Percentiles rank a stretch among this genome's conserved stretches.
These are phyloP conservation scores for Halteria grandinella DNA, from an alignment of 73 alveolate genomes.

Conservation along the genomic window DNA sequence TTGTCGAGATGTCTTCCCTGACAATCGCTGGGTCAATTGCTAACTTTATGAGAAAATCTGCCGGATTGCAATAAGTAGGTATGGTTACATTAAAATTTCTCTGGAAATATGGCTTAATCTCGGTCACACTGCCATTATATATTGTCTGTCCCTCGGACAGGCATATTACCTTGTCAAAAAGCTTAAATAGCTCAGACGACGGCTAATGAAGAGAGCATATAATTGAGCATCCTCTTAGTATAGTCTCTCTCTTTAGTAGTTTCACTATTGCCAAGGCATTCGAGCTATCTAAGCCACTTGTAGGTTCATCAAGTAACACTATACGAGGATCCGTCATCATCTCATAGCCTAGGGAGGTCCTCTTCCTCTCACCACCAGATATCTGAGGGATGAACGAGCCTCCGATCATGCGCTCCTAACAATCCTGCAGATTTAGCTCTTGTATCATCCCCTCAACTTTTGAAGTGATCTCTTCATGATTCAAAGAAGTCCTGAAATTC, in stretches of 20 bases:
- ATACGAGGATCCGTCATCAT: constrained; percentile 56
- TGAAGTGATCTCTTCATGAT: constrained; percentile 2
- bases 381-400: constrained; percentile 51
- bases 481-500: constrained; percentile 29
- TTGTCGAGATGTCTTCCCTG: no score
- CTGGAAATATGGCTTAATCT: neutral
- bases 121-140: constrained; percentile 39
- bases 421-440: constrained; percentile 57
- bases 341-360: constrained; percentile 71
- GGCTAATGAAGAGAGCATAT: constrained; percentile 72
- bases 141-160: constrained; percentile 51
- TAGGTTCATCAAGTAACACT: constrained; percentile 77
- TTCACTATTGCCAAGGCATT: constrained; percentile 60
- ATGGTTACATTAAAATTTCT: constrained; percentile 27
- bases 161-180: constrained; percentile 56
- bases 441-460: constrained; percentile 58
- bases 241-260: constrained; percentile 35
- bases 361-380: constrained; percentile 74
- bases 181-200: constrained; percentile 43
- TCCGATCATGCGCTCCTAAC: constrained; percentile 67
- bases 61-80: constrained; percentile 59
- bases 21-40: constrained; percentile 29
- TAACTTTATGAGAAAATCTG: constrained; percentile 41
- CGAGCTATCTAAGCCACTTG: constrained; percentile 78
- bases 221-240: constrained; percentile 19